Evolutionary conservation across 192 early-diverging fungal genomes (phyloP).

Genomic region (Endogone sp.): DNA sequence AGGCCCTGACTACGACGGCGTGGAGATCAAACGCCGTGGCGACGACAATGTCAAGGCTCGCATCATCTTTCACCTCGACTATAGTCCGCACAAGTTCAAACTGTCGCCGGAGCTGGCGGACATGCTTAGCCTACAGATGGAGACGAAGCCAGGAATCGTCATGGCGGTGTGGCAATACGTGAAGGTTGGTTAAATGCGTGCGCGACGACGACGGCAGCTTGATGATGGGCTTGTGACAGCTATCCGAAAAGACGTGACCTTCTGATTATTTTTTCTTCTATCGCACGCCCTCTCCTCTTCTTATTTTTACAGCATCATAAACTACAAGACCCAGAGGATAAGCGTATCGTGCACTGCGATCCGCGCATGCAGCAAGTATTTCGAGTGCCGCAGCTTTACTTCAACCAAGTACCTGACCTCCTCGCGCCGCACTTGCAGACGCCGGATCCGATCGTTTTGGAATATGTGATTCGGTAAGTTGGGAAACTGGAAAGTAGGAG

Average conservation of each 20-base stretch:
- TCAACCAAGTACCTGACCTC: conserved; percentile 80
- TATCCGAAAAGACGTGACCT: conserved; percentile 1
- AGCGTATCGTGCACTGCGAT: conserved; percentile 83
- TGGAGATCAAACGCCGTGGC: conserved; percentile 91
- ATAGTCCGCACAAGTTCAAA: conserved; percentile 78
- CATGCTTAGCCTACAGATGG: conserved; percentile 74
- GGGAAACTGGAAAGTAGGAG: not conserved
- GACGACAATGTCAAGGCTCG: conserved; percentile 77
- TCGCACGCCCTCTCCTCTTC: not conserved
- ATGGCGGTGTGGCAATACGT: conserved; percentile 96
- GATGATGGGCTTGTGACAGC: not conserved
- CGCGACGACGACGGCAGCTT: not conserved
- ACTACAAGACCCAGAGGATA: conserved; percentile 88
- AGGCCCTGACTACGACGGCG: conserved; percentile 68
- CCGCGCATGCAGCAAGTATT: conserved; percentile 67
- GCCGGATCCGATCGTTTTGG: conserved; percentile 83
- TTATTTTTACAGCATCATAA: conserved; percentile 60
- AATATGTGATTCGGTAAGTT: conserved; percentile 86
- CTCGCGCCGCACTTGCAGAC: conserved; percentile 70
- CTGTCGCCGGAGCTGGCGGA: conserved; percentile 67
- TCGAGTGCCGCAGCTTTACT: conserved; percentile 60
- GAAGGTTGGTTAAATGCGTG: conserved; percentile 61
- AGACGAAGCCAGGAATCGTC: conserved; percentile 71
- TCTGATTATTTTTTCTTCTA: not conserved
- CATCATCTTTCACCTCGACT: conserved; percentile 78